A percentile compares a stretch with the other conserved stretches of the same genome.
Conservation (phyloP, 352 stramenopile species). For the Pythium sp. region DNA sequence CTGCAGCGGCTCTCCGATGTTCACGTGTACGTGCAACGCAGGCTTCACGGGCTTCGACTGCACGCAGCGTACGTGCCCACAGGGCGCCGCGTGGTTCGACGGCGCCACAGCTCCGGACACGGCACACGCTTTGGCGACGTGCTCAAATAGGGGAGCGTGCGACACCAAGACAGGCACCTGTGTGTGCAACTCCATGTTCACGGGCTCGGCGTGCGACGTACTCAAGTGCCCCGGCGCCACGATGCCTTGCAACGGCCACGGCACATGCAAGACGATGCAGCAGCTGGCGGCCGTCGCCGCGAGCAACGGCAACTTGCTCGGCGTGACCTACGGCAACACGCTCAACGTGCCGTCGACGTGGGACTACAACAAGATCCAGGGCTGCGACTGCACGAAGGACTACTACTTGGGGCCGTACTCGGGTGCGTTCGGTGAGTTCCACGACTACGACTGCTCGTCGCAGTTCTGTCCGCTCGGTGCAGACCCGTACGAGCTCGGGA, state of each 20-base stretch:
- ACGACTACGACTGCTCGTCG: constrained; percentile 66
- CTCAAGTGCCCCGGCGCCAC: constrained; percentile 40
- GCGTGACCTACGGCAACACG: constrained; percentile 64
- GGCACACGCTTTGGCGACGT: constrained; percentile 43
- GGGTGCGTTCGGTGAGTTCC: constrained; percentile 48
- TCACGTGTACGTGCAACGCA: constrained; percentile 55
- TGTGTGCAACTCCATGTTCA: constrained; percentile 67
- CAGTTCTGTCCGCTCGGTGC: constrained; percentile 88
- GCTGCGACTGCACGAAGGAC: constrained; percentile 65
- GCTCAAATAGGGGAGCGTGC: constrained; percentile 61
- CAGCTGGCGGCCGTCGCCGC: constrained; percentile 45
- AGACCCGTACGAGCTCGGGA: constrained; percentile 69
- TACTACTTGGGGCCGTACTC: constrained; percentile 72
- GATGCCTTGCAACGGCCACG: constrained; percentile 59
- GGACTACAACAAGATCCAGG: constrained; percentile 85
- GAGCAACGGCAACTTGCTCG: constrained; percentile 37
- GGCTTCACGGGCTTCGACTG: constrained; percentile 65
- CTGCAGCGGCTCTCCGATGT: constrained; percentile 44
- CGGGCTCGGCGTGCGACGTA: constrained; percentile 70
- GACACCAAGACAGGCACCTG: constrained; percentile 54
- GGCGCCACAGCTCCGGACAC: constrained; percentile 46
- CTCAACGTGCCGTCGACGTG: constrained; percentile 61
- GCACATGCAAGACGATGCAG: constrained; percentile 75
- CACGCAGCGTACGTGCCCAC: constrained; percentile 44
- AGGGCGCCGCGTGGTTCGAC: constrained; percentile 68